Evolutionary conservation across 2,329 filamentous ascomycete genomes (phyloP), one percentile per base, ranked within the genome.

Genomic region (Sclerotinia glacialis): DNA sequence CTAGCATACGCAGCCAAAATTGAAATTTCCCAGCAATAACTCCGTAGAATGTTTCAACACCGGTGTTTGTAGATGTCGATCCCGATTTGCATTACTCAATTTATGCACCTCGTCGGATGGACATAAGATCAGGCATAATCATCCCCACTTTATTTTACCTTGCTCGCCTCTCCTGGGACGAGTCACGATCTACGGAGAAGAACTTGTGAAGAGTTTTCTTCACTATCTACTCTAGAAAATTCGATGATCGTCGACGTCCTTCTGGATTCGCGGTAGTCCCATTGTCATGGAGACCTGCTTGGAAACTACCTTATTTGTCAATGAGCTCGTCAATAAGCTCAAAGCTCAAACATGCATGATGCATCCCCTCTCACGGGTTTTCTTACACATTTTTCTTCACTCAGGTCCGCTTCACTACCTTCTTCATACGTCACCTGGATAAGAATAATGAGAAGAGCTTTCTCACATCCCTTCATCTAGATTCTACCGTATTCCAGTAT

Each of bases 361-460:
- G n/a, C 21, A 34, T n/a, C 28, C 16, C 52, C 3, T 54, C 28
- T 37, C 52, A 8, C 28, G 2, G 18, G 21, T 54, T 53, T n/a
- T 37, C 21, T n/a, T 21, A 21, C 44, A 34, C 34, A 21, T 55
- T 55, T 37, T 40, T 44, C 55, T 31, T 46, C 26, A 31, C 26
- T 16, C 18, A 31, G 40, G 55, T 59, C 55, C 55, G 55, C 40
- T 31, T 46, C n/a, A n/a, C n/a, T n/a, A n/a, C n/a, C n/a, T n/a
- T n/a, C n/a, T n/a, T n/a, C 28, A 46, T 46, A 54, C 28, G 50
- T 34, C 18, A 34, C 50, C 1, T 44, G 9, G 55, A 21, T 46
- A 9, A 28, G 11, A 44, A 12, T 1, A 28, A 12, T 0, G 40
- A 46, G 40, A 46, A 59, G 55, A 59, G 31, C 40, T 14, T 34